These are phyloP conservation scores for Thalia dealbata DNA, from an alignment of 176 grass and related monocot species.

Conservation along the genomic window DNA sequence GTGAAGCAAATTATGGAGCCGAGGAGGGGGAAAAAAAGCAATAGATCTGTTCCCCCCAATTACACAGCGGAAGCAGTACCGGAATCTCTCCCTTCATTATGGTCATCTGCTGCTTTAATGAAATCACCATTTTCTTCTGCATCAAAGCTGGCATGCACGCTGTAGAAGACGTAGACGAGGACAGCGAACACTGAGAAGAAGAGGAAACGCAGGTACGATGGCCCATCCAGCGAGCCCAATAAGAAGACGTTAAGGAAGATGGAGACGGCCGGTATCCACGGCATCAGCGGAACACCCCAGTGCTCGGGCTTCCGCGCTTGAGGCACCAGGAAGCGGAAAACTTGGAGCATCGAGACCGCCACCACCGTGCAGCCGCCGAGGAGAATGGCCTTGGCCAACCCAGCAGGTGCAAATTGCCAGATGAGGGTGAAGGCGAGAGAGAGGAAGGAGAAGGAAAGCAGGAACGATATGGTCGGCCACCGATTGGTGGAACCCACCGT, in stretches of 20 bases:
- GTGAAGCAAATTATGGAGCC: neutral
- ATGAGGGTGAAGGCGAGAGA: conserved; percentile 61
- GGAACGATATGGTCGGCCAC: conserved; percentile 50
- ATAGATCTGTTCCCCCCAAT: neutral
- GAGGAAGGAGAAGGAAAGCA: conserved; percentile 38
- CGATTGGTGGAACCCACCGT: conserved; percentile 12
- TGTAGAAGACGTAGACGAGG: conserved; percentile 67
- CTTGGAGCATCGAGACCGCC: conserved; percentile 30
- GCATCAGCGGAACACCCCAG: conserved; percentile 94
- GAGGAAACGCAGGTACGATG: conserved; percentile 66
- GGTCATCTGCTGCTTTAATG: neutral
- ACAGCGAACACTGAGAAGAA: conserved; percentile 47
- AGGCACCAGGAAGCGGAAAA: conserved; percentile 60
- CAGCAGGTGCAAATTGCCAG: conserved; percentile 39
- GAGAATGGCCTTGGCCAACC: conserved; percentile 19
- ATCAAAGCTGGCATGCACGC: conserved; percentile 75
- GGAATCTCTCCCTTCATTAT: neutral
- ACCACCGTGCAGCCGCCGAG: conserved; percentile 29
- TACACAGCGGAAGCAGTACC: neutral
- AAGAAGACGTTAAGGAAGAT: conserved; percentile 89
- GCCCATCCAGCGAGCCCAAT: conserved; percentile 49
- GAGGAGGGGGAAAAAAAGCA: neutral
- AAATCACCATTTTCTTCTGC: conserved; percentile 52
- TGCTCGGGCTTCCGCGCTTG: conserved; percentile 45
- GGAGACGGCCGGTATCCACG: conserved; percentile 75